Conservation (phyloP, 176 grass and related monocot species). For the Triticum monococcum region DNA sequence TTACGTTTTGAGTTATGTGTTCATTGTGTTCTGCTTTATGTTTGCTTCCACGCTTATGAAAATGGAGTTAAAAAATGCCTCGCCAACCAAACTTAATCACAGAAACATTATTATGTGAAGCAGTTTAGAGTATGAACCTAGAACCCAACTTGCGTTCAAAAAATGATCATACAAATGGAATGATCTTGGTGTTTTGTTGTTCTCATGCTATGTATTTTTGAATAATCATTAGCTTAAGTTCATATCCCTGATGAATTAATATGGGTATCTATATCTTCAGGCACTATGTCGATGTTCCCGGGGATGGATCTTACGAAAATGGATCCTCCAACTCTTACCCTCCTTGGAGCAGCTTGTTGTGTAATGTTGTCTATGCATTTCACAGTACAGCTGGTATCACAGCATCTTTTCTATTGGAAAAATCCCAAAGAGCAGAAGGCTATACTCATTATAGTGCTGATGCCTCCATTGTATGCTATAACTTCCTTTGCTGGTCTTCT, state of each 20-base stretch:
- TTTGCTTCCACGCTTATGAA: neutral
- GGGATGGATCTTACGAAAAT: constrained; percentile 78
- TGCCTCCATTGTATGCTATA: constrained; percentile 92
- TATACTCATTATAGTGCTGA: constrained; percentile 86
- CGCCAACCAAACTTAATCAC: neutral
- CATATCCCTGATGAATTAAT: constrained; percentile 10
- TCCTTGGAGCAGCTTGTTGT: constrained; percentile 82
- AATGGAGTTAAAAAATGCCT: no score
- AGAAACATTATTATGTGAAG: neutral
- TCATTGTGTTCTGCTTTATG: neutral
- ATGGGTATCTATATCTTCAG: constrained; percentile 33
- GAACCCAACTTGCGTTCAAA: neutral
- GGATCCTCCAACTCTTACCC: constrained; percentile 81
- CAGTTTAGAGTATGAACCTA: neutral
- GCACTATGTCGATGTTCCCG: constrained; percentile 46
- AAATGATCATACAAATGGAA: neutral
- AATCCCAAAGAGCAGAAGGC: constrained; percentile 98
- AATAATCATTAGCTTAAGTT: neutral
- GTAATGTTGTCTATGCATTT: constrained; percentile 96
- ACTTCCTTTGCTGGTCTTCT: constrained; percentile 89
- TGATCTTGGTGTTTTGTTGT: neutral
- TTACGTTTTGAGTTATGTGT: neutral
- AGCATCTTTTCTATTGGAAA: constrained; percentile 99
- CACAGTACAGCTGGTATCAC: constrained; percentile 85
- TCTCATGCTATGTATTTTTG: neutral